Percentiles rank a stretch among this genome's conserved stretches.
phyloP scores from a whole-genome alignment of 2,329 filamentous ascomycete genomes.

The Diaporthe destruens region DNA sequence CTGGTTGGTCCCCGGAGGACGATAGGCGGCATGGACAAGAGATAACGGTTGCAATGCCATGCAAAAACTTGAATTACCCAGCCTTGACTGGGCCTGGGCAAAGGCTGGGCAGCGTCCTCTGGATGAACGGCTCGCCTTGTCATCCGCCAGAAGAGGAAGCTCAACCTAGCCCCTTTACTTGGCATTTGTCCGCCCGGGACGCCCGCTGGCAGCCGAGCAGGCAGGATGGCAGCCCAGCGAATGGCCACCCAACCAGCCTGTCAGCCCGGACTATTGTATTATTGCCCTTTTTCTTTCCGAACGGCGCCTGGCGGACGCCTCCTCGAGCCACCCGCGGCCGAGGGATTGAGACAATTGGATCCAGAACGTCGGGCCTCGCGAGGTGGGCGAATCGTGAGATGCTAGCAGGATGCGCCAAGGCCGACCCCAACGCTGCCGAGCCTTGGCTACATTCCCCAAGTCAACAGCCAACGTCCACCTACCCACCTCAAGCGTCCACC shows the following conservation, averaged over 20 bases:
- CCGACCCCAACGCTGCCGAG: conserved; percentile 28
- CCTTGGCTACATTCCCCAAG: conserved; percentile 21
- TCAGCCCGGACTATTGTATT: conserved; percentile 1
- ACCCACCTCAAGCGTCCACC: too few relatives aligned
- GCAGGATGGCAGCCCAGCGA: conserved; percentile 5
- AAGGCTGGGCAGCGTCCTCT: conserved; percentile 28
- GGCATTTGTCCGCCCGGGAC: conserved; percentile 17
- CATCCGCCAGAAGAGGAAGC: conserved; percentile 26
- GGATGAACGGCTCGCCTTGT: conserved; percentile 32
- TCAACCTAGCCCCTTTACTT: conserved; percentile 27
- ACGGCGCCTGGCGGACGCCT: neutral
- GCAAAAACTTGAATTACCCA: conserved; percentile 31
- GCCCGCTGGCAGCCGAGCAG: conserved; percentile 23
- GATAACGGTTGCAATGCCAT: conserved; percentile 34
- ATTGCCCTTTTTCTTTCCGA: neutral
- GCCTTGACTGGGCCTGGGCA: conserved; percentile 27
- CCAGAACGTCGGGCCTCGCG: conserved; percentile 15
- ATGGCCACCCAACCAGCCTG: neutral
- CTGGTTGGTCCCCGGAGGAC: conserved; percentile 21
- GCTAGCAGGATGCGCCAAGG: conserved; percentile 25
- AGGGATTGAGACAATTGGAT: conserved; percentile 16
- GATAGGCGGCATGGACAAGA: conserved; percentile 27
- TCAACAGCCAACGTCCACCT: too few relatives aligned
- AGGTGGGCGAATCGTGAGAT: conserved; percentile 7
- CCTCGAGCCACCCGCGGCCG: neutral